Evolutionary conservation across 306 rosid species (phyloP).

Genomic region (Astragalus membranaceus): DNA sequence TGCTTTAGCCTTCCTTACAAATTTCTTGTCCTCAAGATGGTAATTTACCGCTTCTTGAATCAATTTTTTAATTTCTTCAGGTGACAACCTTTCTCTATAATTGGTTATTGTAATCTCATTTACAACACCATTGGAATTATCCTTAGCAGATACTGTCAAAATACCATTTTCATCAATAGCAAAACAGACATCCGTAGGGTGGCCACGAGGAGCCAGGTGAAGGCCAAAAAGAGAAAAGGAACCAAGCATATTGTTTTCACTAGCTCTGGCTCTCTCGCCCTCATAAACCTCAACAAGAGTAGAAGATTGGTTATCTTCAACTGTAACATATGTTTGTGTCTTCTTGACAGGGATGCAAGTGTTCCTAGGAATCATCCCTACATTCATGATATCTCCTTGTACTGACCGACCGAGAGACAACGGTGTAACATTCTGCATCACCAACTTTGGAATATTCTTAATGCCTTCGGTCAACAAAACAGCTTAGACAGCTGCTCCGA

Average conservation of each 20-base stretch:
- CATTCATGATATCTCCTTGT: neutral
- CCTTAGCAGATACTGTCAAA: neutral
- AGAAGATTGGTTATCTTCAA: conserved; percentile 17
- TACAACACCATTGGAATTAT: neutral
- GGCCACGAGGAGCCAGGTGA: conserved; percentile 36
- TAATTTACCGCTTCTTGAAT: conserved; percentile 32
- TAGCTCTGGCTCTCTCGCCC: neutral
- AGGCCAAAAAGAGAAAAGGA: conserved; percentile 17
- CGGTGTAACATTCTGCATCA: conserved; percentile 41
- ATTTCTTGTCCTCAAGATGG: conserved; percentile 35
- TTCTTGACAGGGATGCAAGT: conserved; percentile 34
- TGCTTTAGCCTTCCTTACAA: conserved; percentile 19
- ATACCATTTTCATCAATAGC: conserved; percentile 2
- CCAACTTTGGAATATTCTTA: conserved; percentile 16
- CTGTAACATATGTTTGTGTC: neutral
- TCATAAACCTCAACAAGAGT: neutral
- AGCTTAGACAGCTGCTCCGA: conserved; percentile 14
- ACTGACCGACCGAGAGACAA: conserved; percentile 29
- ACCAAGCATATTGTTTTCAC: conserved; percentile 40
- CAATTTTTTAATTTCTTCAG: conserved; percentile 35
- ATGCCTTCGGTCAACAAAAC: neutral
- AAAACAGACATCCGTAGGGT: conserved; percentile 23
- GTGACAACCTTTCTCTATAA: conserved; percentile 25
- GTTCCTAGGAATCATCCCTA: conserved; percentile 30
- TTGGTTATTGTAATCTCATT: neutral